Evolutionary conservation across 1,284 basidiomycete species (phyloP), one percentile per base, ranked within the genome.

Genomic region (Polyporus tsugae): DNA sequence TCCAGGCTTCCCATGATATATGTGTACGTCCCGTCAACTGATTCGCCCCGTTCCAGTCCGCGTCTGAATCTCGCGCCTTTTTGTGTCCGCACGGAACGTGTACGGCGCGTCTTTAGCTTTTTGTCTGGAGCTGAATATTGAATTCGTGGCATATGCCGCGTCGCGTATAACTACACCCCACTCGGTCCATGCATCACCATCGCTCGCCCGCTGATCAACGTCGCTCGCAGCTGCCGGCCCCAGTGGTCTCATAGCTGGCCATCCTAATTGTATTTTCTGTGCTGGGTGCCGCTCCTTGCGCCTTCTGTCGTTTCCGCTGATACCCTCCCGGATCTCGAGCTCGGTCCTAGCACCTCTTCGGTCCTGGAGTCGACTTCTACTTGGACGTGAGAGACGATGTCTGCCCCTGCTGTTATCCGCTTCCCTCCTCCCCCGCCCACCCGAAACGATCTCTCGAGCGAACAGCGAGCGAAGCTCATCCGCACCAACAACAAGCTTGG

Each of bases 391-490:
- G 58, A 52, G 41, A 63, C 63, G 15, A 75, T 77, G 74, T 68
- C 75, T 55, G 19, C 63, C 35, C 62, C 70, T 63, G 46, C 73
- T 35, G 67, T 73, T 62, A 80, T 85, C 65, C 81, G 84, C 19
- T 88, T 83, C 74, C 87, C 87, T 22, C 77, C 82, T 7, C 88
- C 86, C 4, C 89, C 90, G 1, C 88, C 88, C 0, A 91, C 90
- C 25, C 85, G 80, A 39, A 91, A 91, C 76, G 80, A 82, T 13
- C 78, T 90, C 60, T 86, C 86, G 7, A 74, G 82, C 10, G 75
- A 81, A 36, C 86, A 91, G 75, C 86, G 89, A 25, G 77, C 82
- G 6, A 86, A 87, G 64, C 84, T 91, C 35, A 76, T 89, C 63
- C 86, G 87, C 42, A 85, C 86, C 19, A 86, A 87, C 44, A 86